Evolutionary conservation across 2,329 filamentous ascomycete genomes (phyloP).

Genomic region (Cercospora zeina): DNA sequence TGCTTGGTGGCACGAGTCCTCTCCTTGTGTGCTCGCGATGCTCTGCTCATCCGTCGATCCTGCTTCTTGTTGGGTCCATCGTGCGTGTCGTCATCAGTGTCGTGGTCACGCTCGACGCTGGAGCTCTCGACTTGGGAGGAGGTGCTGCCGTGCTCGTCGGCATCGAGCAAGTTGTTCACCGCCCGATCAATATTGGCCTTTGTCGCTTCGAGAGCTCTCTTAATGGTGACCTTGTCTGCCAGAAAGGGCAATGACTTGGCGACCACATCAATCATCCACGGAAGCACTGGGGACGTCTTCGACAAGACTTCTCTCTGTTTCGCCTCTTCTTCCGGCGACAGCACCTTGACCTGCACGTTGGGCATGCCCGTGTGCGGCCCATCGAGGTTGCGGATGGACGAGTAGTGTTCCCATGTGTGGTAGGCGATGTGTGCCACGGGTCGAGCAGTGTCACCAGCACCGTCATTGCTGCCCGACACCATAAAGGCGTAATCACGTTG

Average conservation of each 20-base stretch:
- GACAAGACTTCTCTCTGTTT: conserved; percentile 43
- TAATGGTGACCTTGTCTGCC: conserved; percentile 53
- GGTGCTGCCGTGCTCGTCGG: conserved; percentile 46
- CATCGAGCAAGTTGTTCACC: conserved; percentile 55
- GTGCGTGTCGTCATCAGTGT: conserved; percentile 52
- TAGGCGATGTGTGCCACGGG: conserved; percentile 50
- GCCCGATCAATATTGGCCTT: conserved; percentile 57
- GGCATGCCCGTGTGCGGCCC: conserved; percentile 61
- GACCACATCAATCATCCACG: conserved; percentile 59
- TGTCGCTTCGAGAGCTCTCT: conserved; percentile 54
- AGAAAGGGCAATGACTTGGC: conserved; percentile 54
- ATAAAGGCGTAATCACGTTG: conserved; percentile 55
- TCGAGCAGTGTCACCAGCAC: conserved; percentile 31
- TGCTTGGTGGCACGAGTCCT: conserved; percentile 35
- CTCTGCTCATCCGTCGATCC: conserved; percentile 49
- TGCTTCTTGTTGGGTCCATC: conserved; percentile 56
- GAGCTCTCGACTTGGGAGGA: conserved; percentile 50
- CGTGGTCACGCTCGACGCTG: conserved; percentile 54
- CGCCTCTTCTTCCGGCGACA: conserved; percentile 46
- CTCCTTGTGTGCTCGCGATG: conserved; percentile 42
- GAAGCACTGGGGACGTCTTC: conserved; percentile 47
- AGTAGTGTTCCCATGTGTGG: conserved; percentile 66
- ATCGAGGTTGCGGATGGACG: conserved; percentile 61
- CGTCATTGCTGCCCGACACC: conserved; percentile 46
- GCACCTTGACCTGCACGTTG: conserved; percentile 44